Conservation (phyloP, 78 protist genomes). For the Protostelium mycophagum region DNA sequence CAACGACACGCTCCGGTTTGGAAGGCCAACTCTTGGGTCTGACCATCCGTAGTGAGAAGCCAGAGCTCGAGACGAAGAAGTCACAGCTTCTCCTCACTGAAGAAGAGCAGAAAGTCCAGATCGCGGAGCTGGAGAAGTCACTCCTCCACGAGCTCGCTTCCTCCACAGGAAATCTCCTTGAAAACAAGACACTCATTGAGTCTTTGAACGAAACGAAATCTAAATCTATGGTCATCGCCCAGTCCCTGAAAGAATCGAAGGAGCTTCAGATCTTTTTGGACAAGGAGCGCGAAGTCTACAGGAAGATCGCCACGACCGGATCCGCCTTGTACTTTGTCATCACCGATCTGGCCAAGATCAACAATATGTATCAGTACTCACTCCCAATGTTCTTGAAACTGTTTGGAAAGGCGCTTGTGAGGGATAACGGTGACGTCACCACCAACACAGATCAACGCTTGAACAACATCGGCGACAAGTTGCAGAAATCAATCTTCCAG, state of each 20-base stretch:
- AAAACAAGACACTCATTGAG: slow-evolving; percentile 72
- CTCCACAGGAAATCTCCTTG: slow-evolving; percentile 68
- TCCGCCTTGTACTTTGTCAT: slow-evolving; percentile 61
- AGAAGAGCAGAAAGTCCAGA: slow-evolving; percentile 62
- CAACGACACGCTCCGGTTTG: slow-evolving; percentile 71
- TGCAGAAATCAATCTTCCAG: slow-evolving; percentile 6
- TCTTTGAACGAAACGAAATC: slow-evolving; percentile 72
- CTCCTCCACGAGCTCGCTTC: slow-evolving; percentile 65
- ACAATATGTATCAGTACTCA: slow-evolving; percentile 77
- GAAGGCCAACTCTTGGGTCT: slow-evolving; percentile 77
- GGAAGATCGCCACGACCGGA: slow-evolving; percentile 58
- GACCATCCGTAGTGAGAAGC: slow-evolving; percentile 73
- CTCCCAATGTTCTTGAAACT: slow-evolving; percentile 39
- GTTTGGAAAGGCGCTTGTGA: slow-evolving; percentile 10
- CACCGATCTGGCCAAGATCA: slow-evolving; percentile 36
- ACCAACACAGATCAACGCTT: neutral
- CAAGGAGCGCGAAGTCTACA: slow-evolving; percentile 72
- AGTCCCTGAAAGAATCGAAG: slow-evolving; percentile 38
- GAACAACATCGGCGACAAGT: neutral
- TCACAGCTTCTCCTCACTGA: slow-evolving; percentile 59
- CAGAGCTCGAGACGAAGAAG: slow-evolving; percentile 66
- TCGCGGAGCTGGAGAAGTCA: slow-evolving; percentile 63
- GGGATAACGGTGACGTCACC: neutral
- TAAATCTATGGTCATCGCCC: slow-evolving; percentile 17
- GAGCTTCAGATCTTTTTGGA: slow-evolving; percentile 48